phyloP scores from a whole-genome alignment of 768 basidiomycete species.

The Russula sp. region DNA sequence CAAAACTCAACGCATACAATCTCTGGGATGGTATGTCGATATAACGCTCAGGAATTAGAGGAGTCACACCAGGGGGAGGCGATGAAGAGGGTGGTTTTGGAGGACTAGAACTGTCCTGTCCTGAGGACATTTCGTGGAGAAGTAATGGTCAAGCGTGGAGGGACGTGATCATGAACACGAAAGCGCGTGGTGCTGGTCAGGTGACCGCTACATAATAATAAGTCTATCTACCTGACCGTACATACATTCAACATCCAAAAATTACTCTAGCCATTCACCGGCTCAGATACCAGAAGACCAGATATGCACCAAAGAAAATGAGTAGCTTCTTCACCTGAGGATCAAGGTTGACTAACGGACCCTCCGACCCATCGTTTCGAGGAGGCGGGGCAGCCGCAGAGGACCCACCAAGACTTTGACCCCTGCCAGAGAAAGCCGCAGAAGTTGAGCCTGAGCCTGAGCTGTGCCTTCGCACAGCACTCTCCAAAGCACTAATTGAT shows the following conservation, averaged over 20 bases:
- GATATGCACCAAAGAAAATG: conserved; percentile 60
- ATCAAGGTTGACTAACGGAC: conserved; percentile 50
- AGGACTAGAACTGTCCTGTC: conserved; percentile 13
- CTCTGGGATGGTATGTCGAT: conserved; percentile 77
- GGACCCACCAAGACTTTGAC: conserved; percentile 64
- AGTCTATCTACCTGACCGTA: neutral
- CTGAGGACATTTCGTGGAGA: conserved; percentile 12
- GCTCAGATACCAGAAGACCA: conserved; percentile 49
- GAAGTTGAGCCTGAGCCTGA: conserved; percentile 40
- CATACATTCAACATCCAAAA: neutral
- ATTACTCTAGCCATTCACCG: conserved; percentile 11
- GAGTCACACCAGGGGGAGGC: conserved; percentile 28
- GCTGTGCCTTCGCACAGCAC: conserved; percentile 54
- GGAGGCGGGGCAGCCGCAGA: conserved; percentile 38
- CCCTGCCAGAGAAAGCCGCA: conserved; percentile 63
- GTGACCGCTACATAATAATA: conserved; percentile 16
- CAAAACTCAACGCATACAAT: conserved; percentile 72
- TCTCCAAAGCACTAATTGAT: conserved; percentile 55
- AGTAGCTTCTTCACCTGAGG: conserved; percentile 67
- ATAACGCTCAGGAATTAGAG: conserved; percentile 71
- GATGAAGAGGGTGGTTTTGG: conserved; percentile 7
- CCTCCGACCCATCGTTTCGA: conserved; percentile 38
- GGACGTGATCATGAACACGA: neutral
- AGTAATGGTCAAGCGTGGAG: neutral
- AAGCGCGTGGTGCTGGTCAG: conserved; percentile 11